Evolutionary conservation across 441 rosid genomes (phyloP).

Genomic region (Raphanus hybrid): DNA sequence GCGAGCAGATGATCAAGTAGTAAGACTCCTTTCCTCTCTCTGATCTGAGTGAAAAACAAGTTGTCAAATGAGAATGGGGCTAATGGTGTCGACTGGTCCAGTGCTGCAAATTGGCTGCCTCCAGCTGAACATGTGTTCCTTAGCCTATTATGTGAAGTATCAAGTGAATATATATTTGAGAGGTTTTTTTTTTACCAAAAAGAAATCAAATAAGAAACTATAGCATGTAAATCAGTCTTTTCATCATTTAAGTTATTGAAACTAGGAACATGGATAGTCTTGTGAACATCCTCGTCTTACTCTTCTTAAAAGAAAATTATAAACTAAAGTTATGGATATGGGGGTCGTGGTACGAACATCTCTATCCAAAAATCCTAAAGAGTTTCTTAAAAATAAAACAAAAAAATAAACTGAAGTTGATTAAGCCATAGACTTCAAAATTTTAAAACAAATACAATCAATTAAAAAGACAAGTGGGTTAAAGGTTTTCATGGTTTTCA

Average conservation of each 20-base stretch:
- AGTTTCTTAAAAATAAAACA: not conserved
- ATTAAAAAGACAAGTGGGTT: not conserved
- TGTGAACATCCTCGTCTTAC: not conserved
- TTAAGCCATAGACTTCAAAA: not conserved
- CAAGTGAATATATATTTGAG: not conserved
- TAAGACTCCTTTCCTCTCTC: conserved; percentile 56
- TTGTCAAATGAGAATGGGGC: conserved; percentile 51
- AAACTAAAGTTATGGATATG: not conserved
- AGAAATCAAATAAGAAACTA: not conserved
- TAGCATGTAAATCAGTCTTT: not conserved
- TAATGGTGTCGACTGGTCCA: conserved; percentile 57
- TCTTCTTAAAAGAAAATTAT: not conserved
- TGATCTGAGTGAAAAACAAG: conserved; percentile 50
- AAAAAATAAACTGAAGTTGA: not conserved
- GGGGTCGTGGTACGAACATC: not conserved
- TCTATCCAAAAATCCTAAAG: not conserved
- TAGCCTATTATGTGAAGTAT: conserved; percentile 22
- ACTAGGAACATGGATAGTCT: not conserved
- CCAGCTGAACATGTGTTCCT: conserved; percentile 45
- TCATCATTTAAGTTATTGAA: not conserved
- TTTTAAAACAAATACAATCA: not conserved
- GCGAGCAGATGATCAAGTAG: conserved; percentile 65
- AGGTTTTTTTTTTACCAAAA: not conserved
- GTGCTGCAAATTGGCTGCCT: conserved; percentile 53
- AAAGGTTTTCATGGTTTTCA: not conserved